Evolutionary conservation across 1,139 yeast genomes (phyloP).

Genomic region (Hansenula lynferdii): DNA sequence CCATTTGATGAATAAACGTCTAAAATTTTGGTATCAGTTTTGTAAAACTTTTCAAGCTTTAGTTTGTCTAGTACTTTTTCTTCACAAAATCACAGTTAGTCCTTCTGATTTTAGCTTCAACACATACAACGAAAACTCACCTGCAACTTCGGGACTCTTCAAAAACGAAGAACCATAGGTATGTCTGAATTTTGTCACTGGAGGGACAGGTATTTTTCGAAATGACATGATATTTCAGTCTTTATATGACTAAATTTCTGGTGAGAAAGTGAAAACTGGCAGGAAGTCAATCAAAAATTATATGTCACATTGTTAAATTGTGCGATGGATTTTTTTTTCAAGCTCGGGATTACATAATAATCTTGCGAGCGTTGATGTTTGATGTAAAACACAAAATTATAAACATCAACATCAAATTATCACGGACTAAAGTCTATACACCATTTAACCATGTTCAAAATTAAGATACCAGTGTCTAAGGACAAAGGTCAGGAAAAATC

Average conservation of each 20-base stretch:
- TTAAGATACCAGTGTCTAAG: constrained; percentile 19
- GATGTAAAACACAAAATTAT: too few relatives aligned
- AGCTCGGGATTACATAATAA: too few relatives aligned
- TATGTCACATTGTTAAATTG: too few relatives aligned
- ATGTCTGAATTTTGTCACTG: background rate
- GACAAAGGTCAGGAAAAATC: background rate
- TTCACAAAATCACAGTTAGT: background rate
- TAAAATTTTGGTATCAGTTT: constrained; percentile 43
- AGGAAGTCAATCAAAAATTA: too few relatives aligned
- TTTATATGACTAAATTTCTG: too few relatives aligned
- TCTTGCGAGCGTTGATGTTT: too few relatives aligned
- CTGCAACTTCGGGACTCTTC: background rate
- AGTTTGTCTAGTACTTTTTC: background rate
- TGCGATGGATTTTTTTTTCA: too few relatives aligned
- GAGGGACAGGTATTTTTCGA: background rate
- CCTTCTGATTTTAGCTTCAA: too few relatives aligned
- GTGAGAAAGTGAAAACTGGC: too few relatives aligned
- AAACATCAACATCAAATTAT: background rate
- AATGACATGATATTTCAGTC: too few relatives aligned
- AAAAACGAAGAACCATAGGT: background rate
- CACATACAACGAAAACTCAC: background rate
- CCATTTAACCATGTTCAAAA: constrained; percentile 23
- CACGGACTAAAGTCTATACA: background rate
- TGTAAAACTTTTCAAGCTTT: constrained; percentile 15
- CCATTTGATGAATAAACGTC: constrained; percentile 64